Conservation (phyloP, 2,329 filamentous ascomycete species). For the Diaporthe ilicicola region DNA sequence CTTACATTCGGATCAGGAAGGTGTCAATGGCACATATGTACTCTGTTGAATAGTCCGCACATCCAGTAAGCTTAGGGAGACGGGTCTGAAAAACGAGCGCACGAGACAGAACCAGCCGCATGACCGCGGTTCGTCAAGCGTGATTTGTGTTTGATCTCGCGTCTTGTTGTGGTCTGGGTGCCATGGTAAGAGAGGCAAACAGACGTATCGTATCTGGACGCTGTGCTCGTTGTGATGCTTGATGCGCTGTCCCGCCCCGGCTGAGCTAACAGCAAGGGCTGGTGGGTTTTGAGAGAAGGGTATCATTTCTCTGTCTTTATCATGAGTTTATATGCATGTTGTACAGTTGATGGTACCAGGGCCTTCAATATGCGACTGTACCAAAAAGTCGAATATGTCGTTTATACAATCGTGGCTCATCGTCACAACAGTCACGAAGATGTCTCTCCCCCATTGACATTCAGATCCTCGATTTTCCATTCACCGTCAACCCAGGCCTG, state of each 20-base stretch:
- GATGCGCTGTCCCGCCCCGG: not conserved
- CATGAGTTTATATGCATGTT: constrained; percentile 20
- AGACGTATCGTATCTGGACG: constrained; percentile 75
- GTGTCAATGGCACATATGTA: constrained; percentile 52
- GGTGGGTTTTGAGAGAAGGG: constrained; percentile 30
- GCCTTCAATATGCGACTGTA: not conserved
- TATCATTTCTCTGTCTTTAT: constrained; percentile 34
- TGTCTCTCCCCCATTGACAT: constrained; percentile 59
- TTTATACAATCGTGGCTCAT: not conserved
- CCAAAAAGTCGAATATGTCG: not conserved
- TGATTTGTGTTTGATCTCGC: constrained; percentile 59
- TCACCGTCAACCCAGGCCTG: constrained; percentile 77
- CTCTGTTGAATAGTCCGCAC: constrained; percentile 71
- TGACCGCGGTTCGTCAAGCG: constrained; percentile 33
- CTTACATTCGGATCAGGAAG: not conserved
- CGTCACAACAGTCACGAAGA: constrained; percentile 18
- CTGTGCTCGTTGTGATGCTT: constrained; percentile 40
- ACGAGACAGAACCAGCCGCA: constrained; percentile 31
- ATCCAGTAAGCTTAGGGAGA: constrained; percentile 64
- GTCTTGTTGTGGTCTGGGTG: constrained; percentile 67
- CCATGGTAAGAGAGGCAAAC: constrained; percentile 58
- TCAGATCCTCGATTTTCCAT: constrained; percentile 82
- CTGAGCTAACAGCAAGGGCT: not conserved
- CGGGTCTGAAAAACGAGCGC: constrained; percentile 70
- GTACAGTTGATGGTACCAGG: constrained; percentile 1